Percentiles rank a stretch among this genome's conserved stretches.
Conservation (phyloP, 164 flowering plant species). For the Dillenia turbinata region DNA sequence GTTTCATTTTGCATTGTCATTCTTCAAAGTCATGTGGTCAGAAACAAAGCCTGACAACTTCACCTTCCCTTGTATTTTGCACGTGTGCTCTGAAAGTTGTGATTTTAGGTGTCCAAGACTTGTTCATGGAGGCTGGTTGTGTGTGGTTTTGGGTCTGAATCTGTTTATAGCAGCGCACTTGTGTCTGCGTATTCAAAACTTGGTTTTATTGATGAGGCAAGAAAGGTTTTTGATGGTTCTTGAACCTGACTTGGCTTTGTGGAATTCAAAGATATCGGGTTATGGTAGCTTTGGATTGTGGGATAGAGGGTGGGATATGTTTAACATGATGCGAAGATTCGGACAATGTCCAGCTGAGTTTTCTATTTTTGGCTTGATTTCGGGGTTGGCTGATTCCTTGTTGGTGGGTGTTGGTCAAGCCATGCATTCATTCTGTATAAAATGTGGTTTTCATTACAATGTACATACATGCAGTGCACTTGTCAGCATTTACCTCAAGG, state of each 20-base stretch:
- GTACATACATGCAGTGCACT: constrained; percentile 58
- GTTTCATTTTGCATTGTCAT: constrained; percentile 35
- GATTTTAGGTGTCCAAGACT: constrained; percentile 29
- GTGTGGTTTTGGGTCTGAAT: constrained; percentile 47
- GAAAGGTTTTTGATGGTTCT: constrained; percentile 40
- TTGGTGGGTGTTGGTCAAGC: constrained; percentile 39
- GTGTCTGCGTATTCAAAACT: constrained; percentile 63
- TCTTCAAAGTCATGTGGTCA: constrained; percentile 44
- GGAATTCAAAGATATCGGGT: constrained; percentile 67
- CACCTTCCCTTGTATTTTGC: constrained; percentile 69
- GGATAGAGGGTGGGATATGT: constrained; percentile 38
- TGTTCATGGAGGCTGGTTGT: constrained; percentile 47
- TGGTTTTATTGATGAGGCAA: constrained; percentile 46
- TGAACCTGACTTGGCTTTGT: constrained; percentile 61
- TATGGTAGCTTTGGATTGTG: constrained; percentile 48
- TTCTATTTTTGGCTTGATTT: constrained; percentile 56
- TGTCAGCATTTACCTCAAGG: constrained; percentile 72
- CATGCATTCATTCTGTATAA: constrained; percentile 62
- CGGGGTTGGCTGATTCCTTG: constrained; percentile 28
- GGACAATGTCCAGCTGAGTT: constrained; percentile 62
- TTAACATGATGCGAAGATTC: constrained; percentile 35
- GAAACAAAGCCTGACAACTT: constrained; percentile 54
- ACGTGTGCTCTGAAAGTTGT: constrained; percentile 46
- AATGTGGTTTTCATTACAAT: constrained; percentile 40
- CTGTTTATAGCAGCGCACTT: constrained; percentile 55